A percentile compares a stretch with the other conserved stretches of the same genome.
Conservation (phyloP, 108 stramenopile species). For the Fragilaria radians region DNA sequence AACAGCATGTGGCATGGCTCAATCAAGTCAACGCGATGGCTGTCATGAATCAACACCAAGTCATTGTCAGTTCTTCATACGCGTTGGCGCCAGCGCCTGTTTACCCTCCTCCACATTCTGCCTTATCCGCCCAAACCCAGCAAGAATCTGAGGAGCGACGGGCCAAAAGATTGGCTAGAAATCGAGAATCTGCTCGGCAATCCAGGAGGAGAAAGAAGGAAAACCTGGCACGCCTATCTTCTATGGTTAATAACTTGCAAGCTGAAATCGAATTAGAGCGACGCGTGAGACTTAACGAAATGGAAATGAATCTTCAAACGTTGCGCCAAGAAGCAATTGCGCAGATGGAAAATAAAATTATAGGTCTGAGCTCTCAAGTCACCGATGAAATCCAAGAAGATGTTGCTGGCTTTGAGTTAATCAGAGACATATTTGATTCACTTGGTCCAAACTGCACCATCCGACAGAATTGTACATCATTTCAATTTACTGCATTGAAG, state of each 20-base stretch:
- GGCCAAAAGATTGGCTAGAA: constrained; percentile 69
- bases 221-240: constrained; percentile 42
- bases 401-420: neutral
- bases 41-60: constrained; percentile 14
- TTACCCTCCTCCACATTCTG: constrained; percentile 17
- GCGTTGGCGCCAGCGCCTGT: constrained; percentile 5
- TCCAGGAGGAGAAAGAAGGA: constrained; percentile 77
- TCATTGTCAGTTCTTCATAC: neutral
- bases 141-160: constrained; percentile 70
- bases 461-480: constrained; percentile 46
- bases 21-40: constrained; percentile 45
- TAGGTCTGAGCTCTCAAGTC: neutral
- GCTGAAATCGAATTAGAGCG: constrained; percentile 58
- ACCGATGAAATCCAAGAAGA: constrained; percentile 7
- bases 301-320: constrained; percentile 29
- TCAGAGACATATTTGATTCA: neutral
- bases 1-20: constrained; percentile 45
- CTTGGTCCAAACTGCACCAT: constrained; percentile 34
- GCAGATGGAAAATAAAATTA: no score
- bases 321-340: constrained; percentile 18
- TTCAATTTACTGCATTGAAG: constrained; percentile 58
- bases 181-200: constrained; percentile 81
- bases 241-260: constrained; percentile 60
- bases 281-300: constrained; percentile 34
- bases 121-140: constrained; percentile 15